Evolutionary conservation across 306 rosid genomes (phyloP).

Genomic region (Nissolia schottii): DNA sequence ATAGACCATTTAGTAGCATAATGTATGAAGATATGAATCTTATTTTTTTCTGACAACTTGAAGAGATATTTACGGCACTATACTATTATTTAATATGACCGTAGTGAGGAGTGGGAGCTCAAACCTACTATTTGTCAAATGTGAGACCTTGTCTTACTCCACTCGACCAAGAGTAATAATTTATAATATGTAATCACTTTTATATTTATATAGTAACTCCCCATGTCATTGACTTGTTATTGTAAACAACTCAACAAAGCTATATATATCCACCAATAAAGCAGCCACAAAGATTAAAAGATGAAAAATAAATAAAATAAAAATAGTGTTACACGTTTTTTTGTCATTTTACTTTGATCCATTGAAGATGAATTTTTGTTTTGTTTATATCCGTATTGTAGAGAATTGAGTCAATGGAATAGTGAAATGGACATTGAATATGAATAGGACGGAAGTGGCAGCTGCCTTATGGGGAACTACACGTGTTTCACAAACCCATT

Average conservation of each 20-base stretch:
- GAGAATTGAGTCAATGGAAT: background rate
- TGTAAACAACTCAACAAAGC: background rate
- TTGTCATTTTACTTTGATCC: background rate
- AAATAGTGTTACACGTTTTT: background rate
- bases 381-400: background rate
- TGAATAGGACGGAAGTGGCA: no score
- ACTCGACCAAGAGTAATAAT: no score
- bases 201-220: no score
- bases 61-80: no score
- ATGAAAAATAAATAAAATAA: no score
- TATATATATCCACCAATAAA: background rate
- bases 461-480: no score
- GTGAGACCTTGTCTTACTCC: no score
- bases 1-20: background rate
- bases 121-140: no score
- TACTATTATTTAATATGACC: no score
- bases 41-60: background rate
- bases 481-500: background rate
- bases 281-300: background rate
- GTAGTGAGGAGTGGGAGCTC: no score
- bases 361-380: background rate
- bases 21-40: background rate
- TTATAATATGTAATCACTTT: no score
- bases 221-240: background rate
- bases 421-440: no score